Percentiles rank a stretch among this genome's conserved stretches.
These are phyloP conservation scores for Rubia balearica DNA, from an alignment of 305 asterid species.

Conservation along the genomic window DNA sequence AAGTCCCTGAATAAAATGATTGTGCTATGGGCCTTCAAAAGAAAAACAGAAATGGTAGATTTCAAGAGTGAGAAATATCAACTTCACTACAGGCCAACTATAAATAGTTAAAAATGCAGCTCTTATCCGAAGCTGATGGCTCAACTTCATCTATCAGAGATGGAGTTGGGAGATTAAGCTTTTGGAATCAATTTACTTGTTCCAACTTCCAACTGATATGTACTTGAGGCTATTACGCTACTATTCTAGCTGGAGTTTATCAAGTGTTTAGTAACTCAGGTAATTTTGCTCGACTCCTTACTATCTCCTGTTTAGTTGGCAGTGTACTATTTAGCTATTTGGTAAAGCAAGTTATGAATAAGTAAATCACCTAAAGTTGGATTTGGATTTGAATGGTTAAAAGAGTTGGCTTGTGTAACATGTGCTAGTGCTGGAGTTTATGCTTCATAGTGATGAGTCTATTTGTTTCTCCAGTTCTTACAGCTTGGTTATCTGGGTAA, in stretches of 20 bases:
- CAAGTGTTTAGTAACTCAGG: background rate
- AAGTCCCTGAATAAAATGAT: background rate
- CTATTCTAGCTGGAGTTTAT: background rate
- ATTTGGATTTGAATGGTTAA: background rate
- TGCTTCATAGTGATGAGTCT: background rate
- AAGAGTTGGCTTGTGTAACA: background rate
- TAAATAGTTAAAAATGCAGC: background rate
- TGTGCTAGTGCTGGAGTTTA: background rate
- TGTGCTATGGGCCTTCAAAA: background rate
- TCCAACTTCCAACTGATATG: background rate
- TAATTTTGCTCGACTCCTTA: background rate
- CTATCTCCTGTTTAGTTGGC: background rate
- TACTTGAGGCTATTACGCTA: background rate
- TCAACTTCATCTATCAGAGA: background rate
- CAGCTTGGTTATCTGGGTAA: background rate
- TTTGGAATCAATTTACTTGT: background rate
- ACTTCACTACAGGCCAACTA: background rate
- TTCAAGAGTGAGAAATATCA: background rate
- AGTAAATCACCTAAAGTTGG: too few species aligned
- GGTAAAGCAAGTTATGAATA: background rate
- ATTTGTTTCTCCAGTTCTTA: background rate
- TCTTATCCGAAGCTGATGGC: background rate
- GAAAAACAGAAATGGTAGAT: background rate
- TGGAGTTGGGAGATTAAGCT: background rate
- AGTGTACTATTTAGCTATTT: background rate